Percentiles rank a stretch among this genome's conserved stretches.
These are phyloP conservation scores for Populus hybrid DNA, from an alignment of 441 rosid species.

Conservation along the genomic window DNA sequence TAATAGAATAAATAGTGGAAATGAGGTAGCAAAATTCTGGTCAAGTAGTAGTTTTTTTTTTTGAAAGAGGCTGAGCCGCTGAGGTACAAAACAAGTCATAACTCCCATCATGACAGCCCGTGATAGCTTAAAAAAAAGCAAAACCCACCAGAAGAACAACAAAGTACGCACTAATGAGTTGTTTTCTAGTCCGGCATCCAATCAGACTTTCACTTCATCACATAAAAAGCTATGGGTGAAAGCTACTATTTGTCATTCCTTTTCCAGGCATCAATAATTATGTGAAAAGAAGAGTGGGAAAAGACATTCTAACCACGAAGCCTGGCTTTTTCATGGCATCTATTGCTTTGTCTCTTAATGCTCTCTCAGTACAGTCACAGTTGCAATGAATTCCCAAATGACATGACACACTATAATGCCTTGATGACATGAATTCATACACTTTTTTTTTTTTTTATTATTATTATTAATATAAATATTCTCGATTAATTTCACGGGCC, in stretches of 20 bases:
- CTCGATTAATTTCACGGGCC: no score
- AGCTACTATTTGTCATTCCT: background rate
- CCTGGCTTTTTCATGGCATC: background rate
- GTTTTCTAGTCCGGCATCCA: background rate
- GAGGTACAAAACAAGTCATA: background rate
- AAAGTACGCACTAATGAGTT: background rate
- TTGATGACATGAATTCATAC: no score
- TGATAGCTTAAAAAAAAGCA: background rate
- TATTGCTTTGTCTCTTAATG: background rate
- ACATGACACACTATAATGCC: background rate
- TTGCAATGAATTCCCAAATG: background rate
- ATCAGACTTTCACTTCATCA: background rate
- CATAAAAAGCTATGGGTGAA: background rate
- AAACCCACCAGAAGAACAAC: background rate
- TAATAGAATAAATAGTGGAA: background rate
- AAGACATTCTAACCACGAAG: conserved; percentile 13
- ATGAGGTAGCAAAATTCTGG: background rate
- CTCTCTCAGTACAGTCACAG: background rate
- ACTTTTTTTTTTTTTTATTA: no score
- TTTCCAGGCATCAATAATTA: conserved; percentile 19
- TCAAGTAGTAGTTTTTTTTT: background rate
- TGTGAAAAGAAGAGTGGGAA: conserved; percentile 17
- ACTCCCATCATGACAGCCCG: background rate
- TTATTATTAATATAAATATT: no score
- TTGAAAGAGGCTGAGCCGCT: background rate